These are phyloP conservation scores for Puccinia coronata DNA, from an alignment of 1,284 basidiomycete genomes.

Conservation along the genomic window DNA sequence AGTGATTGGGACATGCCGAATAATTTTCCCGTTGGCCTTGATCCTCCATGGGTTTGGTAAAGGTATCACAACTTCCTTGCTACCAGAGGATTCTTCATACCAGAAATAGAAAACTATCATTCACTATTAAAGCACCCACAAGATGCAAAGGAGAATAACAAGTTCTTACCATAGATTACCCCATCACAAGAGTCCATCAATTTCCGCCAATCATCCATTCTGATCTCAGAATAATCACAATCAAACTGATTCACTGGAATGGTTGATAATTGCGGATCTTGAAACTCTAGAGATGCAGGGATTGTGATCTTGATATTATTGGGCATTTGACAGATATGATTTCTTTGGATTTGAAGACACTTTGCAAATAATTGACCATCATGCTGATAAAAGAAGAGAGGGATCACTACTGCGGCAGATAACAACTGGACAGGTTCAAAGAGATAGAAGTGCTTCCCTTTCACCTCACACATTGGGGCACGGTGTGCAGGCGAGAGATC, in stretches of 20 bases:
- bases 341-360: not conserved
- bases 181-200: not conserved
- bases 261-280: not conserved
- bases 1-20: conserved; percentile 58
- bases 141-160: not conserved
- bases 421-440: not conserved
- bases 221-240: not conserved
- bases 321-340: not conserved
- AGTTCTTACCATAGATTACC: not conserved
- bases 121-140: too few relatives aligned
- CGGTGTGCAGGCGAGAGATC: not conserved
- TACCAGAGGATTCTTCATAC: not conserved
- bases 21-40: conserved; percentile 37
- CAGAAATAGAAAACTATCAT: not conserved
- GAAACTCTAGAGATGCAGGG: not conserved
- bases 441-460: conserved; percentile 14
- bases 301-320: not conserved
- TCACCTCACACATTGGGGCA: not conserved
- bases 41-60: conserved; percentile 44
- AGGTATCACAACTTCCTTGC: not conserved
- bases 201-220: not conserved
- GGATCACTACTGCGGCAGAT: not conserved
- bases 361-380: not conserved
- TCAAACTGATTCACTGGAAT: not conserved
- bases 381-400: conserved; percentile 5